A percentile compares a stretch with the other conserved stretches of the same genome.
phyloP scores from a whole-genome alignment of 345 rosid species.

The Eucalyptus sp. region DNA sequence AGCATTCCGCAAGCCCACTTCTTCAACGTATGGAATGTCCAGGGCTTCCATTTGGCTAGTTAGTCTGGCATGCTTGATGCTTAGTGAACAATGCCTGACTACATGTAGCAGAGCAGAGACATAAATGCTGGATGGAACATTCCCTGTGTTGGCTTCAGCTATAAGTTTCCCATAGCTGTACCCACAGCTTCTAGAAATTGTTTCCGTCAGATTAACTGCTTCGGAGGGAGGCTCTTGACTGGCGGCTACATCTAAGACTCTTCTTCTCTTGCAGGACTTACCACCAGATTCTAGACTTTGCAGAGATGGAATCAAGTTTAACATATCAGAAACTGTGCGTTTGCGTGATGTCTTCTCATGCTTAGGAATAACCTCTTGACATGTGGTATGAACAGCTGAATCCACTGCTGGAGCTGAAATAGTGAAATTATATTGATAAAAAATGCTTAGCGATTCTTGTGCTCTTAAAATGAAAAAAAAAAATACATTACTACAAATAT shows the following conservation, averaged over 20 bases:
- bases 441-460: neutral
- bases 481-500: neutral
- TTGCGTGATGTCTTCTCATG: constrained; percentile 44
- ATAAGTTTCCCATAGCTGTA: constrained; percentile 71
- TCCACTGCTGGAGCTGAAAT: constrained; percentile 52
- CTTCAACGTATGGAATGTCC: constrained; percentile 89
- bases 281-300: constrained; percentile 30
- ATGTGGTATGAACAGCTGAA: constrained; percentile 11
- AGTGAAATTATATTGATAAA: constrained; percentile 11
- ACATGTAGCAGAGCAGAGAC: constrained; percentile 87
- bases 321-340: constrained; percentile 56
- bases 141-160: constrained; percentile 95
- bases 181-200: constrained; percentile 29
- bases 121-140: constrained; percentile 69
- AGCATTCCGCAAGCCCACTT: constrained; percentile 58
- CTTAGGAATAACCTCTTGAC: constrained; percentile 29
- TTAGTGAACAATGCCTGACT: constrained; percentile 84
- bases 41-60: constrained; percentile 92
- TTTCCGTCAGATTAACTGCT: constrained; percentile 22
- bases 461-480: neutral
- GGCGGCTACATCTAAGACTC: constrained; percentile 19
- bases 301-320: constrained; percentile 75
- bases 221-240: constrained; percentile 32
- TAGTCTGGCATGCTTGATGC: constrained; percentile 91
- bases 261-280: constrained; percentile 41